phyloP scores from a whole-genome alignment of 2,329 filamentous ascomycete genomes.

The Fusarium tjaetaba region DNA sequence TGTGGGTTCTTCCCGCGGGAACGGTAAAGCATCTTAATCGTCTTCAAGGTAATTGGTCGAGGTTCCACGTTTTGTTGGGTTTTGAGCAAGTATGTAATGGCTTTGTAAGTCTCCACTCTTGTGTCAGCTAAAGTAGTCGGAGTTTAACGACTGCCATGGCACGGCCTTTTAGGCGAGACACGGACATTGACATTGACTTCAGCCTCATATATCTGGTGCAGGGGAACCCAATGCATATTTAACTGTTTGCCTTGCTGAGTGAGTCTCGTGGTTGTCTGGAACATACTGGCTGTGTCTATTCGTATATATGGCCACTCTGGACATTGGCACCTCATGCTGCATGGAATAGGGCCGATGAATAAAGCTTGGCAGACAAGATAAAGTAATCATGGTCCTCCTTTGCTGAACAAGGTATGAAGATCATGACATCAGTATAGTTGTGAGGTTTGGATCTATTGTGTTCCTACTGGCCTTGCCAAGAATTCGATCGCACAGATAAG shows the following conservation, averaged over 20 bases:
- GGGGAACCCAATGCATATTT: background rate
- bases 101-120: background rate
- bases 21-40: background rate
- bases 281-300: accelerated
- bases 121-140: background rate
- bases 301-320: background rate
- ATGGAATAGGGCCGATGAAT: background rate
- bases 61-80: background rate
- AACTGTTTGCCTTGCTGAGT: background rate
- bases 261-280: too few species aligned
- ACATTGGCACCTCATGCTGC: background rate
- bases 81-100: background rate
- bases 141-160: background rate
- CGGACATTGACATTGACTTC: background rate
- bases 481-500: accelerated
- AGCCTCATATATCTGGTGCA: background rate
- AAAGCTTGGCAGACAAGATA: background rate
- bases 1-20: background rate
- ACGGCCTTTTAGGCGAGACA: background rate
- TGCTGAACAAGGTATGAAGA: background rate
- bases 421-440: accelerated
- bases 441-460: accelerated
- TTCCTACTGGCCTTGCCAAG: accelerated
- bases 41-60: background rate
- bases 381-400: accelerated